Evolutionary conservation across 371 early-diverging fungal species (phyloP), one percentile per base, ranked within the genome.

Genomic region (Paramicrosporidium saccamoebae): DNA sequence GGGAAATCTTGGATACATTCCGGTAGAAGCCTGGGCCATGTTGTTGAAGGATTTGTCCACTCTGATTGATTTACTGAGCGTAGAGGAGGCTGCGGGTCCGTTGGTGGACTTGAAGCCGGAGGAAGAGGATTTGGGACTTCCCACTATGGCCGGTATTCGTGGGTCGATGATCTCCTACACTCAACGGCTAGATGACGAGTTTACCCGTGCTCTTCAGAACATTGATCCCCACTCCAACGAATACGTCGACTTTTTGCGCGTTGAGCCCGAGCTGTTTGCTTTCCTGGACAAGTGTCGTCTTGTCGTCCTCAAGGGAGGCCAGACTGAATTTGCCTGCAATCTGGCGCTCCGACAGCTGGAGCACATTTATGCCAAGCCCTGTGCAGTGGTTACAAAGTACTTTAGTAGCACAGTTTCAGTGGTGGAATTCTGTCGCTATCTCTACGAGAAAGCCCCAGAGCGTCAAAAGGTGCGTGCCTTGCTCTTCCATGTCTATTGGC

Each of bases 171-270:
- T 68, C 30, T 60, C 79, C 22, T 64, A 74, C 26, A 51, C 88
- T 16, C 86, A 84, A 35, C 71, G 90, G 19, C 44, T 90, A 17
- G 86, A 86, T 47, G 88, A 90, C 22, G 95, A 90, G 47, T 90
- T 82, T 46, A 72, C 59, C 28, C 72, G 72, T 42, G 63, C 75
- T 7, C 59, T 94, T 20, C 84, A 79, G 44, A 64, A 62, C 46
- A 71, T 74, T 31, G 95, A 90, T 44, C 81, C 90, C 27, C 81
- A 82, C 43, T 67, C 88, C 15, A 66, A 69, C 25, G 86, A 92
- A 34, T 92, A 86, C 37, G 58, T 82, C 27, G 81, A 74, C 27
- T 71, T 90, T 23, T 55, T 92, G 34, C 55, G 61, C 28, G 88
- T 86, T 42, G 77, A 88, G 27, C 58, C 66, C 17, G 30, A 53